phyloP scores from a whole-genome alignment of 768 basidiomycete genomes.

The Suillus cothurnatus region DNA sequence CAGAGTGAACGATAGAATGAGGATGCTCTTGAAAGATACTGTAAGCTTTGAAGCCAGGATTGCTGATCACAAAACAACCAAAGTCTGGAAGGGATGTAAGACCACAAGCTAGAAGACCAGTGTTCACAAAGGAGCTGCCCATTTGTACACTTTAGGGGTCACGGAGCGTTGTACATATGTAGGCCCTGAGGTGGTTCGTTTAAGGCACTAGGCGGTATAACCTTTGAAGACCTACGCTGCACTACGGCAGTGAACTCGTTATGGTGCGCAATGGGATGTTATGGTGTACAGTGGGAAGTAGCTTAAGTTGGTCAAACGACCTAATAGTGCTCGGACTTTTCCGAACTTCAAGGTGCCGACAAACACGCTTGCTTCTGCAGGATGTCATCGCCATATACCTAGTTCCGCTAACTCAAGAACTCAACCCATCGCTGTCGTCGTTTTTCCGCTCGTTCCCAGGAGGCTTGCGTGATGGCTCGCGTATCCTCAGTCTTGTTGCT shows the following conservation, averaged over 20 bases:
- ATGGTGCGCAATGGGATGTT: background rate
- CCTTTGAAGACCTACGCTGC: background rate
- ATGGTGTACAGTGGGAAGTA: background rate
- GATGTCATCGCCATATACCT: constrained; percentile 8
- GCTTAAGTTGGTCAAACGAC: background rate
- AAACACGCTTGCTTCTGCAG: constrained; percentile 16
- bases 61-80: constrained; percentile 17
- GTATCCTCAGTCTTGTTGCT: constrained; percentile 9
- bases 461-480: constrained; percentile 21
- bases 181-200: background rate
- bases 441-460: background rate
- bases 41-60: constrained; percentile 23
- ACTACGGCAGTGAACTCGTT: background rate
- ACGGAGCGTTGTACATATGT: background rate
- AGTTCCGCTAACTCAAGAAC: background rate
- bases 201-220: background rate
- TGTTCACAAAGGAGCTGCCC: constrained; percentile 17
- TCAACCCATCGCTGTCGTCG: constrained; percentile 5
- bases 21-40: constrained; percentile 23
- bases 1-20: constrained; percentile 20
- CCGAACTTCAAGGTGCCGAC: constrained; percentile 22
- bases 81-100: constrained; percentile 24
- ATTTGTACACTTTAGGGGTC: background rate
- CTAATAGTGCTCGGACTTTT: constrained; percentile 6
- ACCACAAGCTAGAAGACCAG: constrained; percentile 27